Evolutionary conservation across 495 filamentous ascomycete species (phyloP).

Genomic region (Trichoderma reesei): DNA sequence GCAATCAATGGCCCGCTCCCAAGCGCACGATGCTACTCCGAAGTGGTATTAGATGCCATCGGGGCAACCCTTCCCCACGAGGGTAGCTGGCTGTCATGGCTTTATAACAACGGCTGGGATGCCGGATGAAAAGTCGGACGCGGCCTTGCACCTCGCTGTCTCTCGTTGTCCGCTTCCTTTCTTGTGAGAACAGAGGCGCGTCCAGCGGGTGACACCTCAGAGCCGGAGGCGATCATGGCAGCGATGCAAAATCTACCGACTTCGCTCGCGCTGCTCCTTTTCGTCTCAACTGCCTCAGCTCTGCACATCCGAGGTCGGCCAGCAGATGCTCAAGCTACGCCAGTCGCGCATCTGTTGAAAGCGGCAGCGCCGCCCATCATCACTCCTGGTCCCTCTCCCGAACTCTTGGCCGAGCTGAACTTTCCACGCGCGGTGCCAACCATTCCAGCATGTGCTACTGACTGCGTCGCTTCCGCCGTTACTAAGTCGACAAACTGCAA

Average conservation of each 20-base stretch:
- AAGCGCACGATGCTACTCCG: not conserved
- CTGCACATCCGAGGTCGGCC: not conserved
- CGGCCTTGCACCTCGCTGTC: not conserved
- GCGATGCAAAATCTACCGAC: not conserved
- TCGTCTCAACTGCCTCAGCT: not conserved
- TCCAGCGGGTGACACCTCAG: too few relatives aligned
- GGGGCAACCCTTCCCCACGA: not conserved
- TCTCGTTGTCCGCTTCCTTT: not conserved
- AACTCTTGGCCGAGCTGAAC: not conserved
- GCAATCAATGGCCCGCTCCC: not conserved
- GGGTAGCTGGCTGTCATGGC: not conserved
- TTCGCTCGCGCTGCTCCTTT: not conserved
- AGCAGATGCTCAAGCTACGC: not conserved
- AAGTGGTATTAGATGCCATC: not conserved
- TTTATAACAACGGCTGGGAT: not conserved
- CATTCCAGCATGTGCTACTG: not conserved
- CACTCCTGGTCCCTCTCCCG: not conserved
- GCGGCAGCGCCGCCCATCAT: not conserved
- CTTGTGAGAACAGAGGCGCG: too few relatives aligned
- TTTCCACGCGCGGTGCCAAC: not conserved
- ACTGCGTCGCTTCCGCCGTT: not conserved
- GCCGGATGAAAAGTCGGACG: not conserved
- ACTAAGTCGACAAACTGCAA: constrained; percentile 3
- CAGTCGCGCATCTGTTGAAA: not conserved
- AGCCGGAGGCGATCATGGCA: not conserved